Evolutionary conservation across 2,329 filamentous ascomycete species (phyloP), one percentile per base, ranked within the genome.

Genomic region (Lizonia empirigonia): DNA sequence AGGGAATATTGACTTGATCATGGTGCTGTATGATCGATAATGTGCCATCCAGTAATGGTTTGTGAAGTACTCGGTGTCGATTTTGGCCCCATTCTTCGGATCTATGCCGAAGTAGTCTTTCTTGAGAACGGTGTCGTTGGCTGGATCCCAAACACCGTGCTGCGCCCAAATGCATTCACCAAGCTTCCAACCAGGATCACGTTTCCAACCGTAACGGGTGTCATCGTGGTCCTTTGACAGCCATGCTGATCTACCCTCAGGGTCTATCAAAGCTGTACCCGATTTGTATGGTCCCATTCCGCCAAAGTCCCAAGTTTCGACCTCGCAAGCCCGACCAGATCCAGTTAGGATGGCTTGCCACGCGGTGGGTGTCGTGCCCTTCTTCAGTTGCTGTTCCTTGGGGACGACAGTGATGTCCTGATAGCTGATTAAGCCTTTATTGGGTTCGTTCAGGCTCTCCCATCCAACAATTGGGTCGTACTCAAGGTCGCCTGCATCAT

Each of bases 151-250:
- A 5, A 99, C 85, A 1, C 92, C 93, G 71, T 99, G 92, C 68
- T 97, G 93, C 3, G 94, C 93, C 94, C 94, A 99, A 32, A 99
- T 73, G 67, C 94, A 97, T 73, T 95, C 85, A n/a, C 94, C 94
- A 15, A 99, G 77, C 71, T 87, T 92, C 94, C 94, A 99, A 7
- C 81, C 87, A 0, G 89, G 82, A 67, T 96, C 90, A 58, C 94
- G 85, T 69, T 89, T 91, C 86, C 90, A 99, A 27, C 90, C 90
- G 71, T 99, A 99, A 58, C 85, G 84, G 10, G 84, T 86, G 60
- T 99, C 94, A 64, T 96, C 88, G 69, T 93, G 91, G 51, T 85
- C 86, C n/a, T 78, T 77, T 2, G 90, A 85, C 19, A 99, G 75
- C 94, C 94, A 99, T 1, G 89, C 90, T 19, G 79, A 83, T 63